These are phyloP conservation scores for Myrmaecium sp. DNA, from an alignment of 2,329 filamentous ascomycete genomes.

Conservation along the genomic window DNA sequence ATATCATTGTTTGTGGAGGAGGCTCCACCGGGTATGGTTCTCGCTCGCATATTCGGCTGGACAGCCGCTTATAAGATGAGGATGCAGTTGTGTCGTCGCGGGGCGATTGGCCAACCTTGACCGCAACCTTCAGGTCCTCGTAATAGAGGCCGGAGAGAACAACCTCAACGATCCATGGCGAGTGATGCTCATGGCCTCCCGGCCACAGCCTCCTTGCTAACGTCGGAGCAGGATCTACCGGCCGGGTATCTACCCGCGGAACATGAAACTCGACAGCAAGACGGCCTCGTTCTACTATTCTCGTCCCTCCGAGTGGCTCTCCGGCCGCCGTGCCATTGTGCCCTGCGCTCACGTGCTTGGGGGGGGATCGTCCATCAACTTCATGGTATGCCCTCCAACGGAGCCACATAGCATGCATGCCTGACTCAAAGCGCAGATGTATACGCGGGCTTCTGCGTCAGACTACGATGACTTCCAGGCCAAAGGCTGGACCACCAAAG, in stretches of 20 bases:
- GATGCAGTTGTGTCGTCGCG: constrained; percentile 28
- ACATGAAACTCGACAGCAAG: constrained; percentile 69
- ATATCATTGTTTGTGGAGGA: constrained; percentile 65
- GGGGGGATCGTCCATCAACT: constrained; percentile 60
- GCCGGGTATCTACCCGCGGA: constrained; percentile 59
- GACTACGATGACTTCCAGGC: constrained; percentile 68
- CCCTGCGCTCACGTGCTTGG: constrained; percentile 57
- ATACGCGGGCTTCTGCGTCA: constrained; percentile 52
- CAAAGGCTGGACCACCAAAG: constrained; percentile 63
- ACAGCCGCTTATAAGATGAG: neutral
- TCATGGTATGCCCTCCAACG: constrained; percentile 41
- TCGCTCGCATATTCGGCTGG: neutral
- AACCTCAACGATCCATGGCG: constrained; percentile 60
- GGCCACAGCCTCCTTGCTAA: neutral
- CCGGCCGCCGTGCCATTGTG: constrained; percentile 55
- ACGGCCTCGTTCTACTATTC: constrained; percentile 71
- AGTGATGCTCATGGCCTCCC: too few relatives aligned
- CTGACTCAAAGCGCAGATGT: constrained; percentile 35
- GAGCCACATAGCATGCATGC: too few relatives aligned
- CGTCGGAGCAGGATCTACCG: constrained; percentile 43
- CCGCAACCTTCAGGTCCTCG: constrained; percentile 52
- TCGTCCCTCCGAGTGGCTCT: constrained; percentile 53
- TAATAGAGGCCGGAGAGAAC: constrained; percentile 56
- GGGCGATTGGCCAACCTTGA: constrained; percentile 55
- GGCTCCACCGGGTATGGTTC: constrained; percentile 44